Evolutionary conservation across 106 monocot species (phyloP).

Genomic region (Platanthera zijinensis): DNA sequence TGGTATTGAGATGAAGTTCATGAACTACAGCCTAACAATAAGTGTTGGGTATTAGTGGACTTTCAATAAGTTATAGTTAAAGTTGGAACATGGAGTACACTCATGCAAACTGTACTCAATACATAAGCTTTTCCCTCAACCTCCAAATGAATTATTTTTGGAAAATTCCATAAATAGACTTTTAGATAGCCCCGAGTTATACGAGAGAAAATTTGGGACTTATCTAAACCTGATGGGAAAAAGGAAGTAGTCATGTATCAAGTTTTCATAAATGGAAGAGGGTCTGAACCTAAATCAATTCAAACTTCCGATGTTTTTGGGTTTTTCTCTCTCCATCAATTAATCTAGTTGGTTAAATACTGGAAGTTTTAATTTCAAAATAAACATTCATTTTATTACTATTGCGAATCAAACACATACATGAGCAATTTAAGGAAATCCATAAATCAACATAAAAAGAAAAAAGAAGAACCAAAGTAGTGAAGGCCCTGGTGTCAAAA

Average conservation of each 20-base stretch:
- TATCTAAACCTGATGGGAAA: constrained; percentile 33
- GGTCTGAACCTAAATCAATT: constrained; percentile 16
- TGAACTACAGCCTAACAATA: no score
- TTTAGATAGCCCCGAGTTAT: constrained; percentile 63
- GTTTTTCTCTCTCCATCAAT: constrained; percentile 15
- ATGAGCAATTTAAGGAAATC: no score
- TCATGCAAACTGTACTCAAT: no score
- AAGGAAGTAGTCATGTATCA: constrained; percentile 39
- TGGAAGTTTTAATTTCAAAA: not conserved
- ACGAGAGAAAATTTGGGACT: constrained; percentile 65
- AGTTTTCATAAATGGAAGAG: constrained; percentile 45
- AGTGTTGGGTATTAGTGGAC: no score
- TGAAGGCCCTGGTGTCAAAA: no score
- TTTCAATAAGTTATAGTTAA: no score
- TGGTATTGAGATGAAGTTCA: no score
- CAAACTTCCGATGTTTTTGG: constrained; percentile 32
- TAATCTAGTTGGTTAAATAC: not conserved
- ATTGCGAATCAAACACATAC: constrained; percentile 52
- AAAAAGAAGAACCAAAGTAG: no score
- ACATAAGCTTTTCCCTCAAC: constrained; percentile 89
- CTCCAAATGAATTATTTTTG: constrained; percentile 63
- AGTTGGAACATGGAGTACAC: no score
- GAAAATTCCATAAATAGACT: constrained; percentile 62
- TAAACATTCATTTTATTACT: not conserved
- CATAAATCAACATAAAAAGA: no score